Evolutionary conservation across 495 filamentous ascomycete genomes (phyloP).

Genomic region (Xylaria flabelliformis): DNA sequence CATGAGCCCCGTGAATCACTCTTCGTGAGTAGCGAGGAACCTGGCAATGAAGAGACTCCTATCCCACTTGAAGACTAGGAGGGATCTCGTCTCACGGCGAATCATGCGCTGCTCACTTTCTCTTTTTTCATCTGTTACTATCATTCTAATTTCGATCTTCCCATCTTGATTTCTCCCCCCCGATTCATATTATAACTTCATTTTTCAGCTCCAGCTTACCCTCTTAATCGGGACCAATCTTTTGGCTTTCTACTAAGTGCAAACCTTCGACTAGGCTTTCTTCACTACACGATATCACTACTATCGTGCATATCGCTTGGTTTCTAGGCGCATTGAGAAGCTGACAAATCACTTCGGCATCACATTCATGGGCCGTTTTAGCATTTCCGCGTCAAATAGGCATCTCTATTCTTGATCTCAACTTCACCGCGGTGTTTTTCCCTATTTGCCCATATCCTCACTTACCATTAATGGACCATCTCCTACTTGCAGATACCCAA

Average conservation of each 20-base stretch:
- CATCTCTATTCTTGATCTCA: not conserved
- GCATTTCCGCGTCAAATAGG: not conserved
- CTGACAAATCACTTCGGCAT: not conserved
- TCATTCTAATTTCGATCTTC: not conserved
- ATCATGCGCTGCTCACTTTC: not conserved
- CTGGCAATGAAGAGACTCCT: not conserved
- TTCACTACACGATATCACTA: not conserved
- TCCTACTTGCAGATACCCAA: not conserved
- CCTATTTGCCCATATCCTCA: not conserved
- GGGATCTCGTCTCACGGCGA: not conserved
- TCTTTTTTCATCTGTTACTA: not conserved
- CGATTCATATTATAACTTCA: no score
- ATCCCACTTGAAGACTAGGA: constrained; percentile 12
- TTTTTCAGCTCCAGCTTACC: not conserved
- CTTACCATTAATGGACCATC: not conserved
- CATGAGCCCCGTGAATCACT: not conserved
- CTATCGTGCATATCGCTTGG: not conserved
- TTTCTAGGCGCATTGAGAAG: not conserved
- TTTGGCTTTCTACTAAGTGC: not conserved
- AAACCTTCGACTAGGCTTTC: not conserved
- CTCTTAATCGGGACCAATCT: not conserved
- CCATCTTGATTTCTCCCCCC: not conserved
- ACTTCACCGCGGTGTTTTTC: not conserved
- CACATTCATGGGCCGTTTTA: not conserved
- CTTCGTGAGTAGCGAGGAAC: constrained; percentile 9